phyloP scores from a whole-genome alignment of 768 basidiomycete genomes.

The Rhizopogon vesiculosus region DNA sequence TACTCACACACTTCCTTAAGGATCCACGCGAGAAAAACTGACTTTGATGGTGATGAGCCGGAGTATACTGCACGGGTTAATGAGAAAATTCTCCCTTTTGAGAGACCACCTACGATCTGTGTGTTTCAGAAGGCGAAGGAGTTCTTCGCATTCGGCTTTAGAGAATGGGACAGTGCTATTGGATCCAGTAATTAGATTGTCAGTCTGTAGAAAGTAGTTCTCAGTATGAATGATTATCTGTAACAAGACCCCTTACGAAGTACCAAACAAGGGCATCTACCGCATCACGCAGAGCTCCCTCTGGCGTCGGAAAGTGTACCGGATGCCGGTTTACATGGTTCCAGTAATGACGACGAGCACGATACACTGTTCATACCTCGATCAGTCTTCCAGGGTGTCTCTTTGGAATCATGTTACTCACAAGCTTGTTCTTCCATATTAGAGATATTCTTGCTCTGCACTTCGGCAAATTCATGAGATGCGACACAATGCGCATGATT shows the following conservation, averaged over 20 bases:
- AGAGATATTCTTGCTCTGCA: constrained; percentile 20
- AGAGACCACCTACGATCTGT: constrained; percentile 15
- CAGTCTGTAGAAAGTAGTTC: constrained; percentile 26
- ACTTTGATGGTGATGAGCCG: constrained; percentile 33
- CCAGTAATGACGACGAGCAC: constrained; percentile 47
- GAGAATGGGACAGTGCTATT: constrained; percentile 48
- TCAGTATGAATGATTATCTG: neutral
- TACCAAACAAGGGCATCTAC: constrained; percentile 48
- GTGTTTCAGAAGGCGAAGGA: constrained; percentile 35
- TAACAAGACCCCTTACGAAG: constrained; percentile 26
- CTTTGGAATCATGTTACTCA: constrained; percentile 6
- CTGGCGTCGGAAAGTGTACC: constrained; percentile 36
- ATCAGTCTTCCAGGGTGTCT: neutral
- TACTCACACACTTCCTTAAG: constrained; percentile 41
- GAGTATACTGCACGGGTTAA: neutral
- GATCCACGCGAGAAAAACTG: constrained; percentile 45
- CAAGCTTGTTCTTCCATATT: constrained; percentile 24
- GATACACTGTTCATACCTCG: constrained; percentile 30
- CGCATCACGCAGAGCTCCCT: constrained; percentile 40
- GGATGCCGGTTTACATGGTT: constrained; percentile 48
- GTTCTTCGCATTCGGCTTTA: constrained; percentile 47
- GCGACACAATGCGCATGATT: constrained; percentile 47
- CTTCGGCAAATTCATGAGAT: constrained; percentile 33
- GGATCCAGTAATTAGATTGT: constrained; percentile 43
- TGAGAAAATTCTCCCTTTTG: neutral